Base-by-base conservation (phyloP, 768 basidiomycete genomes). In the Scleroderma bovista region DNA sequence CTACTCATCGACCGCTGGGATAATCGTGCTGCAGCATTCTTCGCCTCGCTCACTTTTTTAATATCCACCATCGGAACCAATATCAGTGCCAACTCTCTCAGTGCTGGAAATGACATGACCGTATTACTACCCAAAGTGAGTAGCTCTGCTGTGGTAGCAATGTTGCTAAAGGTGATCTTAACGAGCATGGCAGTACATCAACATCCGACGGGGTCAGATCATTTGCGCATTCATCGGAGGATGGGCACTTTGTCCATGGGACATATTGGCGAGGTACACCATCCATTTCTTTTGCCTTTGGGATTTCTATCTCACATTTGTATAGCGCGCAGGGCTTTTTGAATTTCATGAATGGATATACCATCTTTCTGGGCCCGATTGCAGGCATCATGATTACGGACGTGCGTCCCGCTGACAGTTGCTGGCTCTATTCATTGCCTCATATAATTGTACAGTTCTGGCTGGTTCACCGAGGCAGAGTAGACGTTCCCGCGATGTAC, bases 401-500 rank as follows among this genome's bases (percentile, higher is more conserved):
- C 46, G 72, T 86, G 57, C 56, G 82, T 69, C 26, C 24, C 23
- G 24, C 32, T 44, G 17, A 9, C 15, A 17, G 16, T 39, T 11
- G 6, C 47, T 8, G 43, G 23, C 23, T 46, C 34, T 10, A 16
- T 32, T 11, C 16, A 7, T 32, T 9, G 19, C 44, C 24, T 24
- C n/a, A n/a, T 19, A 38, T 50, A 49, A 17, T 44, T 9, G 53
- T 40, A 15, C 59, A 88, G 79, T 91, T 86, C 61, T 93, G 86
- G 86, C 61, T 93, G 42, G 72, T 94, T 15, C 86, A 90, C 60
- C 72, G 67, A 52, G 70, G 82, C 26, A 79, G 78, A 19, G 80
- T 91, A 9, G 86, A 93, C 59, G 86, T 93, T 2, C 86, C 88
- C 3, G 81, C 86, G 2, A 84, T 94, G 77, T 94, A 93, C 61